Base-by-base conservation (phyloP, 1,139 yeast genomes). In the Spencermartinsiella ligniputridi region DNA sequence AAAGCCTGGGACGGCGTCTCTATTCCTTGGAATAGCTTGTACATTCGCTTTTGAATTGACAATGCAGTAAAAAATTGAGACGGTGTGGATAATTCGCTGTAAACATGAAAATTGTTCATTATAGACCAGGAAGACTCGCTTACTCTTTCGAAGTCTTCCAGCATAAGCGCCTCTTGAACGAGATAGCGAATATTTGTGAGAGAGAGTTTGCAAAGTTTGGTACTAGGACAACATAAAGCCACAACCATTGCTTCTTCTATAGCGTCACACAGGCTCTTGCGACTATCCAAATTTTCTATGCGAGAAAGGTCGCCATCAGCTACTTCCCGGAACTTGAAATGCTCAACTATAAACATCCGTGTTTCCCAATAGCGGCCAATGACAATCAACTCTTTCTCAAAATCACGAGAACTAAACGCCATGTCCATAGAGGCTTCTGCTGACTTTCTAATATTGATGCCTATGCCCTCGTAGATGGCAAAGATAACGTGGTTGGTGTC, bases 31-130 rank as follows among this genome's bases (percentile, higher is more conserved):
- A 83, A 63, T 37, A 84, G 70, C 49, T 74, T 73, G 54, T 79
- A 69, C 46, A 85, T 67, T 48, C 81, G 75, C 58, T 85, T 84
- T 58, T 86, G 92, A 27, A 83, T 71, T 0, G 94, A 89, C 15
- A 84, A 85, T 24, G 82, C 76, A 0, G 90, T 81, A 42, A 83
- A 79, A 2, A 81, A 78, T 25, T 75, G 69, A 29, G 69, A 75
- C 50, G 83, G 89, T n/a, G 75, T 65, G 8, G 79, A 66, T 5
- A 86, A 72, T 3, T 71, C 76, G 0, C 69, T 47, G 49, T 76
- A 75, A 22, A 68, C 62, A 3, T 58, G 56, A 35, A 57, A 59
- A 46, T 64, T 68, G 47, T 68, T 64, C 45, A 53, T 46, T 3
- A 57, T 46, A 3, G 58, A 46, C 58, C 69, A 70, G 15, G 39